Conservation (phyloP, 768 basidiomycete species). For the Zangia roseola region DNA sequence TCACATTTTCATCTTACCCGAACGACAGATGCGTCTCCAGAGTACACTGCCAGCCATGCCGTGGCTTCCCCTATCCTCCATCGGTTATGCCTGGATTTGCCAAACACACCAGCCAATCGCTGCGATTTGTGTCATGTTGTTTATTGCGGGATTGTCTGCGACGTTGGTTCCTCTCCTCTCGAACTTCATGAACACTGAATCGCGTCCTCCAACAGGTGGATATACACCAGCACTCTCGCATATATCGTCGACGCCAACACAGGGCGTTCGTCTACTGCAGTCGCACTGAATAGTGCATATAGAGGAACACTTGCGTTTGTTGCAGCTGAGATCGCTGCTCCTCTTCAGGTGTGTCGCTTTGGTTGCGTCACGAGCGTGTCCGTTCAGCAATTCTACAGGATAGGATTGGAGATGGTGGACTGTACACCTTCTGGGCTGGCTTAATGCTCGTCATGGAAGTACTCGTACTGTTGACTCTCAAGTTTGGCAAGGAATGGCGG, state of each 20-base stretch:
- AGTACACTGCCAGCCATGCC: slow-evolving; percentile 59
- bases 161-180: slow-evolving; percentile 17
- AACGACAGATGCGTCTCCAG: slow-evolving; percentile 64
- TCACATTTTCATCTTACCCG: background rate
- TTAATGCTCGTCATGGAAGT: slow-evolving; percentile 51
- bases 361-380: background rate
- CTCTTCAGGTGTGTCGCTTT: slow-evolving; percentile 46
- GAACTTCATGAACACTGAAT: background rate
- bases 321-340: slow-evolving; percentile 74
- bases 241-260: slow-evolving; percentile 86
- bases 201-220: slow-evolving; percentile 36
- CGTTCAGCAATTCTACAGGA: slow-evolving; percentile 9
- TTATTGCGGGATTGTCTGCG: slow-evolving; percentile 66
- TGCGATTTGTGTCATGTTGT: slow-evolving; percentile 69
- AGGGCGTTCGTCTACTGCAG: slow-evolving; percentile 76
- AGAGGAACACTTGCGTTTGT: slow-evolving; percentile 69
- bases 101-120: slow-evolving; percentile 62
- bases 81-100: slow-evolving; percentile 77
- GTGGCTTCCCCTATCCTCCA: slow-evolving; percentile 50
- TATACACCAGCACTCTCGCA: slow-evolving; percentile 69
- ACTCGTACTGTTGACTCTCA: slow-evolving; percentile 55
- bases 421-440: slow-evolving; percentile 44
- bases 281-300: slow-evolving; percentile 73
- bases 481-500: slow-evolving; percentile 63
- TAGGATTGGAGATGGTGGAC: slow-evolving; percentile 29